Conservation (phyloP, 116 monocot genomes). For the Phalaenopsis hybrid region DNA sequence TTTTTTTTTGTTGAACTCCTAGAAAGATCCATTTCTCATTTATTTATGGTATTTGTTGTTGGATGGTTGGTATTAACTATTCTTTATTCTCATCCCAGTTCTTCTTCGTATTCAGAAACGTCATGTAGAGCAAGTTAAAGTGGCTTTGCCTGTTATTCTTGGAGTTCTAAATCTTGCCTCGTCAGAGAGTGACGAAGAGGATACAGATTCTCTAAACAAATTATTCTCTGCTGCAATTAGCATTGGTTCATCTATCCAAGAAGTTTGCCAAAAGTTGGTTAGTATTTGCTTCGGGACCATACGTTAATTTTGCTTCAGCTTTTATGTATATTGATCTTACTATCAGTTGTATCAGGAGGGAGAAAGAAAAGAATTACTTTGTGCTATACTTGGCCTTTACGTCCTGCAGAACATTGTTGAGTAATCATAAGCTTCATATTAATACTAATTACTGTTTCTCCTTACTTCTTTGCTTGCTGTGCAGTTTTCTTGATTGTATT, state of each 20-base stretch:
- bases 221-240: slow-evolving; percentile 37
- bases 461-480: neutral
- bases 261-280: slow-evolving; percentile 66
- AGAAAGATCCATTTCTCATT: neutral
- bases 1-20: slow-evolving; percentile 1
- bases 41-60: neutral
- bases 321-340: slow-evolving; percentile 1
- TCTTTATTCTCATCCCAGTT: slow-evolving; percentile 42
- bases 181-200: slow-evolving; percentile 44
- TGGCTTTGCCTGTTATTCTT: slow-evolving; percentile 59
- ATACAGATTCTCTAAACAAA: slow-evolving; percentile 24
- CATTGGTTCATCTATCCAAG: slow-evolving; percentile 57
- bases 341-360: slow-evolving; percentile 34
- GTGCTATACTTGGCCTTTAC: slow-evolving; percentile 79
- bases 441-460: neutral
- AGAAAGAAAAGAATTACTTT: slow-evolving; percentile 47
- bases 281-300: slow-evolving; percentile 4
- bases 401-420: slow-evolving; percentile 66
- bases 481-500: neutral
- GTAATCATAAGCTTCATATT: neutral
- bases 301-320: neutral
- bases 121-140: slow-evolving; percentile 75
- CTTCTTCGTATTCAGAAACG: slow-evolving; percentile 53
- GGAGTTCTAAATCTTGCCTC: slow-evolving; percentile 29
- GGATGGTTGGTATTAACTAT: neutral